Percentiles rank a stretch among this genome's conserved stretches.
Conservation (phyloP, 2,329 filamentous ascomycete genomes). For the Colletotrichum sp. region DNA sequence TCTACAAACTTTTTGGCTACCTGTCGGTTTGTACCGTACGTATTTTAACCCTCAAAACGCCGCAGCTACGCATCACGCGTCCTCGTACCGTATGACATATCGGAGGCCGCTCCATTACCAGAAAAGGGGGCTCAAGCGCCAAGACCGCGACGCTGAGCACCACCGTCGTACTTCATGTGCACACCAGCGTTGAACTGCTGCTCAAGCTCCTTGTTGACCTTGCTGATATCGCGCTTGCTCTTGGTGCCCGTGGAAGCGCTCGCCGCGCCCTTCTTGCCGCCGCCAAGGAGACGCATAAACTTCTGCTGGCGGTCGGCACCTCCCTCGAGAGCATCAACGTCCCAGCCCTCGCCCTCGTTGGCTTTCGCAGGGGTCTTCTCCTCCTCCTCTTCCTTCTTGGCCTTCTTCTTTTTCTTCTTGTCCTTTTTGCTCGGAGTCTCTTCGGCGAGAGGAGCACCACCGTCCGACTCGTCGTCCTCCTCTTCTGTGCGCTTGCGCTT, state of each 20-base stretch:
- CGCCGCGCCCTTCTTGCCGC: conserved; percentile 46
- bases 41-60: conserved; percentile 4
- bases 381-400: conserved; percentile 26
- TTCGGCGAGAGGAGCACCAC: conserved; percentile 15
- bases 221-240: conserved; percentile 33
- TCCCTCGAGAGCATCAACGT: conserved; percentile 57
- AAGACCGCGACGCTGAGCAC: conserved; percentile 55
- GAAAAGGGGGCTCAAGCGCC: conserved; percentile 43
- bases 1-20: background rate
- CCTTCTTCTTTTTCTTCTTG: conserved; percentile 29
- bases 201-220: conserved; percentile 59
- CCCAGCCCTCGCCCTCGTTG: conserved; percentile 51
- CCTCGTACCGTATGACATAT: conserved; percentile 2
- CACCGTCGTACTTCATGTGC: conserved; percentile 58
- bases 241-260: conserved; percentile 21
- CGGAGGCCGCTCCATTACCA: background rate
- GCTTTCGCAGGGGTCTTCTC: conserved; percentile 17
- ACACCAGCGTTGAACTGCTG: conserved; percentile 63
- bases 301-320: conserved; percentile 57
- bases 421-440: conserved; percentile 31
- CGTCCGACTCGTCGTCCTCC: conserved; percentile 20
- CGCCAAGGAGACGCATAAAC: conserved; percentile 62
- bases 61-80: background rate
- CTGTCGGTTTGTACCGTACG: background rate
- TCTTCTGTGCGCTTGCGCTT: conserved; percentile 26